Evolutionary conservation across 768 basidiomycete genomes (phyloP).

Genomic region (Cystobasidium tubakii): DNA sequence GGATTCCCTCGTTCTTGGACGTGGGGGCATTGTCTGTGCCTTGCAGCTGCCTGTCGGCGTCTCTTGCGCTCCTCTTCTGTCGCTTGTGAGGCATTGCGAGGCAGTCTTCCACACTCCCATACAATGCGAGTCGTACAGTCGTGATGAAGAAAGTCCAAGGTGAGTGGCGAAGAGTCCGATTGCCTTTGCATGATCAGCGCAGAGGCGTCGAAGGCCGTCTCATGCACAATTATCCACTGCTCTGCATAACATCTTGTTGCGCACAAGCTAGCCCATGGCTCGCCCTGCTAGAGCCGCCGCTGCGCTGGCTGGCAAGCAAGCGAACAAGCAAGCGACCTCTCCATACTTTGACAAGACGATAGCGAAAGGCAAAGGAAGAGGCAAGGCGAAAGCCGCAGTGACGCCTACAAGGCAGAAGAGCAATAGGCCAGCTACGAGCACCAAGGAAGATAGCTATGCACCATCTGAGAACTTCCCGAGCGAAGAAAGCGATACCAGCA

Average conservation of each 20-base stretch:
- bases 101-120: too few relatives aligned
- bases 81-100: slow-evolving; percentile 33
- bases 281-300: slow-evolving; percentile 16
- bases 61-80: slow-evolving; percentile 28
- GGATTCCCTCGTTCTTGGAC: background rate
- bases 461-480: background rate
- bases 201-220: too few relatives aligned
- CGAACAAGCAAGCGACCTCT: background rate
- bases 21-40: slow-evolving; percentile 34
- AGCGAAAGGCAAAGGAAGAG: background rate
- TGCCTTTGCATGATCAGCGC: background rate
- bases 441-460: background rate
- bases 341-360: slow-evolving; percentile 12
- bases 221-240: too few relatives aligned
- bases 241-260: too few relatives aligned
- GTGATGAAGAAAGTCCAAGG: background rate
- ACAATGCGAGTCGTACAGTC: background rate
- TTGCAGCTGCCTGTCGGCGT: slow-evolving; percentile 11
- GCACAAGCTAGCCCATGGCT: slow-evolving; percentile 12
- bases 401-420: background rate
- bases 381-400: slow-evolving; percentile 13
- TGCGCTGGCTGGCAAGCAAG: slow-evolving; percentile 5
- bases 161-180: background rate
- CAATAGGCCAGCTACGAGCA: background rate
- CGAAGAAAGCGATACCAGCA: slow-evolving; percentile 1